A percentile compares a stretch with the other conserved stretches of the same genome.
These are phyloP conservation scores for Forsythia viridissima DNA, from an alignment of 257 asterid species.

Conservation along the genomic window DNA sequence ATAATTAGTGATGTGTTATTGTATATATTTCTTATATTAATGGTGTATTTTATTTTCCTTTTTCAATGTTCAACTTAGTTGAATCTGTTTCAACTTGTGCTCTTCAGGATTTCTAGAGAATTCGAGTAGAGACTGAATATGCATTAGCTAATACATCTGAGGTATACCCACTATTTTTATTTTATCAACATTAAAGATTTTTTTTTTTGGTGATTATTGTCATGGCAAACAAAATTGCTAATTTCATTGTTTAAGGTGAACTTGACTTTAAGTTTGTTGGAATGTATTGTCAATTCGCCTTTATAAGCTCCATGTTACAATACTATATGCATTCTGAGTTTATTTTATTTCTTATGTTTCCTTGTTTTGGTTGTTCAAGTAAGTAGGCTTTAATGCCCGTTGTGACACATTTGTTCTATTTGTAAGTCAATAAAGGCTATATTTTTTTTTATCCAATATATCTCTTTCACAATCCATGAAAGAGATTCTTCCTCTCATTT, in stretches of 20 bases:
- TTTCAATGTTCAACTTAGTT: constrained; percentile 20
- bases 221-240: background rate
- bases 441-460: too few relatives aligned
- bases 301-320: background rate
- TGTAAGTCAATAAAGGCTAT: background rate
- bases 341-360: background rate
- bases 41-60: constrained; percentile 6
- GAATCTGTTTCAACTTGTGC: constrained; percentile 20
- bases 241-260: background rate
- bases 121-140: constrained; percentile 89
- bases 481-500: constrained; percentile 2
- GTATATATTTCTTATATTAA: constrained; percentile 4
- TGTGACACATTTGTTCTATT: background rate
- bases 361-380: background rate
- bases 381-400: background rate
- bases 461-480: constrained; percentile 10
- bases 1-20: constrained; percentile 10
- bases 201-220: constrained; percentile 18
- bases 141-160: constrained; percentile 88
- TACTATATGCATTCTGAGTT: background rate
- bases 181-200: too few relatives aligned
- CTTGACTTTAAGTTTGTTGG: background rate
- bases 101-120: constrained; percentile 91
- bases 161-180: constrained; percentile 54
- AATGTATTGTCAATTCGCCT: background rate